phyloP scores from a whole-genome alignment of 73 alveolate genomes.

The Paramecium pentaurelia region DNA sequence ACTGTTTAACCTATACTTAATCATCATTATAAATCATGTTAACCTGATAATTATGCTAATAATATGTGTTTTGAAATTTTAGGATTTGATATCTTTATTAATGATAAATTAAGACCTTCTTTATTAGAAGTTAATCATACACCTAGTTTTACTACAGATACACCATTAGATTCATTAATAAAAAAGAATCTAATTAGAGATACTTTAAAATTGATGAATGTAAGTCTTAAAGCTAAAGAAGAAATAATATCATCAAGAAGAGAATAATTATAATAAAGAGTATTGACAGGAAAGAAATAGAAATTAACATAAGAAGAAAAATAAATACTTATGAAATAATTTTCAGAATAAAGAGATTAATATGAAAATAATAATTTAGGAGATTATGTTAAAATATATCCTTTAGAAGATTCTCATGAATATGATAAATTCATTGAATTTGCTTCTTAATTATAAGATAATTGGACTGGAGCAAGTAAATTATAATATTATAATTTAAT shows the following conservation, averaged over 20 bases:
- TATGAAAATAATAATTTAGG: conserved; percentile 62
- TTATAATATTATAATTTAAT: not conserved
- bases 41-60: conserved; percentile 71
- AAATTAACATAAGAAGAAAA: conserved; percentile 47
- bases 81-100: conserved; percentile 66
- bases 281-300: conserved; percentile 49
- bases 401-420: conserved; percentile 35
- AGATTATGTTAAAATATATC: conserved; percentile 61
- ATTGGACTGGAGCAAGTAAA: conserved; percentile 63
- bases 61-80: conserved; percentile 65
- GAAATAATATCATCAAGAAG: conserved; percentile 29
- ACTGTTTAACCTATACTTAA: conserved; percentile 67
- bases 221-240: conserved; percentile 33
- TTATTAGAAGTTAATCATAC: conserved; percentile 61
- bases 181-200: conserved; percentile 51
- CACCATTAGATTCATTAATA: conserved; percentile 54
- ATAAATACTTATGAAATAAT: not conserved
- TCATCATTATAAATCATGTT: conserved; percentile 69
- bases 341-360: conserved; percentile 53
- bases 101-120: conserved; percentile 42
- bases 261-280: conserved; percentile 51
- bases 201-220: conserved; percentile 54
- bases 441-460: conserved; percentile 35
- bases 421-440: conserved; percentile 22
- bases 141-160: conserved; percentile 59